Conservation (phyloP, 202 grass and related monocot species). For the Saccharum hybrid region DNA sequence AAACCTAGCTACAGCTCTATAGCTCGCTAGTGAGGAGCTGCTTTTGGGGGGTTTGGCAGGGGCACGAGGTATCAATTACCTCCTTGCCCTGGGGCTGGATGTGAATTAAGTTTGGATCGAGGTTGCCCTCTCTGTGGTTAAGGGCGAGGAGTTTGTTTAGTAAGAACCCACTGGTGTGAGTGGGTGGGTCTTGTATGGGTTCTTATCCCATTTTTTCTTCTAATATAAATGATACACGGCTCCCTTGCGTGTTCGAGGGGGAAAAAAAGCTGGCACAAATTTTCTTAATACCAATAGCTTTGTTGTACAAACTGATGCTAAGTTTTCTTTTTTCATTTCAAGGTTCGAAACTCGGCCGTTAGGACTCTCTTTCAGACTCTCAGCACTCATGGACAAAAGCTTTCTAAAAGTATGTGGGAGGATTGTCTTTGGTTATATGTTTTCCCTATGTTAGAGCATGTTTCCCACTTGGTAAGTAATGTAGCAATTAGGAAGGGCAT, state of each 20-base stretch:
- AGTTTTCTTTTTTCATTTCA: constrained; percentile 46
- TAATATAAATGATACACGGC: background rate
- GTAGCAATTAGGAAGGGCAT: constrained; percentile 15
- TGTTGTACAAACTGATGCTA: constrained; percentile 32
- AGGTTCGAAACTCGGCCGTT: constrained; percentile 94
- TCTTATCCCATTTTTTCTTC: background rate
- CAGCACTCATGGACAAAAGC: constrained; percentile 94
- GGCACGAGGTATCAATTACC: background rate
- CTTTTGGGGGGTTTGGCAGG: background rate
- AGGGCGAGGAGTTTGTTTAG: background rate
- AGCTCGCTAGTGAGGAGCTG: background rate
- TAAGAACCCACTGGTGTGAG: background rate
- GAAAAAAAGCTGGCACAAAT: background rate
- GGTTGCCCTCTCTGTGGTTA: background rate
- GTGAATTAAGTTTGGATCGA: background rate
- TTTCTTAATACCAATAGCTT: background rate
- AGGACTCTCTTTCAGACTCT: constrained; percentile 93
- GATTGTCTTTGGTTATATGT: constrained; percentile 94
- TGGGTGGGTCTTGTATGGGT: background rate
- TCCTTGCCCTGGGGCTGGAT: background rate
- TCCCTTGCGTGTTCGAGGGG: background rate
- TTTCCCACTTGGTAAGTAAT: constrained; percentile 89
- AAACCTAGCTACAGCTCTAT: background rate
- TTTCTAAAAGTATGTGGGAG: constrained; percentile 91
- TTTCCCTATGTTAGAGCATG: constrained; percentile 92